A percentile compares a stretch with the other conserved stretches of the same genome.
phyloP scores from a whole-genome alignment of 352 stramenopile genomes.

The Lagenidium sp. region DNA sequence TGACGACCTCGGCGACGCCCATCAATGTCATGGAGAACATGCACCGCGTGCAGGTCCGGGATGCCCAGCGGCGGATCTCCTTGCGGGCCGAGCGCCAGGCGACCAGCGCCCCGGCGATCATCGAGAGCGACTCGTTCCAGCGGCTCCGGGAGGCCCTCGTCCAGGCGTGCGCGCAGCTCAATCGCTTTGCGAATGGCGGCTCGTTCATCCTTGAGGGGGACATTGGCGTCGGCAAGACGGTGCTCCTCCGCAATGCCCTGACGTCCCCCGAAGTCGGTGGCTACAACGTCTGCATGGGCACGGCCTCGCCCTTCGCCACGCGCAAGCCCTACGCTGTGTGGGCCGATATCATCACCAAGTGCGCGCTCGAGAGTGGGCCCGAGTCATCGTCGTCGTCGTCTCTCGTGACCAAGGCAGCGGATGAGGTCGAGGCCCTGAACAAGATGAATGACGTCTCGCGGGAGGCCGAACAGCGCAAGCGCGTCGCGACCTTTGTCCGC shows the following conservation, averaged over 20 bases:
- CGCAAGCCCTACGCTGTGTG: slow-evolving; percentile 78
- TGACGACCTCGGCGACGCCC: too few relatives aligned
- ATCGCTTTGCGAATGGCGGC: slow-evolving; percentile 48
- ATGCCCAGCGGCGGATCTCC: slow-evolving; percentile 59
- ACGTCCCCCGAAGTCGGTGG: slow-evolving; percentile 27
- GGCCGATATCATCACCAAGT: slow-evolving; percentile 68
- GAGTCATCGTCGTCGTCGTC: slow-evolving; percentile 2
- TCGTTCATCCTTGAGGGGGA: slow-evolving; percentile 77
- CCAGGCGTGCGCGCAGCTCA: slow-evolving; percentile 58
- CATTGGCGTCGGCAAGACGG: slow-evolving; percentile 77
- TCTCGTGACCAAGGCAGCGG: not conserved
- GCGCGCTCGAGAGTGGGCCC: slow-evolving; percentile 23
- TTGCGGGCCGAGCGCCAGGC: slow-evolving; percentile 38
- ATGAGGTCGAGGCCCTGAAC: not conserved
- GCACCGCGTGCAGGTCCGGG: slow-evolving; percentile 78
- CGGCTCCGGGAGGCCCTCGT: slow-evolving; percentile 39
- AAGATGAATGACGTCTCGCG: slow-evolving; percentile 10
- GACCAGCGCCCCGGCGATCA: slow-evolving; percentile 28
- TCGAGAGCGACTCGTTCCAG: slow-evolving; percentile 55
- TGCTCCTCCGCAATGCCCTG: slow-evolving; percentile 59
- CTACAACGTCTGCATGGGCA: slow-evolving; percentile 59
- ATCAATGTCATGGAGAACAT: slow-evolving; percentile 86
- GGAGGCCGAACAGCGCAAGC: slow-evolving; percentile 32
- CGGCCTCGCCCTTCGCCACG: slow-evolving; percentile 60
- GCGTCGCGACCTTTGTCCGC: slow-evolving; percentile 48